Conservation (phyloP, 2,329 filamentous ascomycete genomes). For the Phialophora expanda region DNA sequence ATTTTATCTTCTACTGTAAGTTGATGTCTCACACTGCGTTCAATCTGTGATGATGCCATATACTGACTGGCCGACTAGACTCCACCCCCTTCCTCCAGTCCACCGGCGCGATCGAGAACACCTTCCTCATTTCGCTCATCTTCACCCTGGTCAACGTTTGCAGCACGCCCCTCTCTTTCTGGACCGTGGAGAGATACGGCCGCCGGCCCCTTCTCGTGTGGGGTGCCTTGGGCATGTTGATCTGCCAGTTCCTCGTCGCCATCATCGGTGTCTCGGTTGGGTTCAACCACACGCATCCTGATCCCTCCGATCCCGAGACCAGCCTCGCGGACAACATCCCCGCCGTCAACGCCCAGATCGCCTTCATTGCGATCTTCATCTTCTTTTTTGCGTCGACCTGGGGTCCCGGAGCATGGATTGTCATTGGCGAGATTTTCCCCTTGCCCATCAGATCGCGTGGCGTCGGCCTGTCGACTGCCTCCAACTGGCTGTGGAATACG, state of each 20-base stretch:
- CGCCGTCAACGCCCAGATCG: constrained; percentile 70
- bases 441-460: constrained; percentile 86
- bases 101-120: constrained; percentile 74
- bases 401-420: constrained; percentile 73
- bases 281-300: constrained; percentile 47
- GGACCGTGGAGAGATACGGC: constrained; percentile 78
- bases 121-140: constrained; percentile 82
- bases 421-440: constrained; percentile 90
- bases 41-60: background rate
- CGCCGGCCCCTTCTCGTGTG: constrained; percentile 79
- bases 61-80: background rate
- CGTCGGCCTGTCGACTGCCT: constrained; percentile 83
- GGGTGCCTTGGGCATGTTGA: constrained; percentile 79
- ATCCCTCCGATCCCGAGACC: constrained; percentile 61
- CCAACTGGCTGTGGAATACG: constrained; percentile 92
- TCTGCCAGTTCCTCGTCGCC: constrained; percentile 79
- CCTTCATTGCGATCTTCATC: constrained; percentile 91
- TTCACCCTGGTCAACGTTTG: constrained; percentile 86
- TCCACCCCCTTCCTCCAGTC: constrained; percentile 69
- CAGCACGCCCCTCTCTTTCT: constrained; percentile 88
- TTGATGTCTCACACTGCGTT: background rate
- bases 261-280: constrained; percentile 62
- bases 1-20: constrained; percentile 82
- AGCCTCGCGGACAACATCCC: constrained; percentile 57
- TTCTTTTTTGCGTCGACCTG: constrained; percentile 91